Evolutionary conservation across 352 stramenopile genomes (phyloP), one percentile per base, ranked within the genome.

Genomic region (Phytophthora aleatoria): DNA sequence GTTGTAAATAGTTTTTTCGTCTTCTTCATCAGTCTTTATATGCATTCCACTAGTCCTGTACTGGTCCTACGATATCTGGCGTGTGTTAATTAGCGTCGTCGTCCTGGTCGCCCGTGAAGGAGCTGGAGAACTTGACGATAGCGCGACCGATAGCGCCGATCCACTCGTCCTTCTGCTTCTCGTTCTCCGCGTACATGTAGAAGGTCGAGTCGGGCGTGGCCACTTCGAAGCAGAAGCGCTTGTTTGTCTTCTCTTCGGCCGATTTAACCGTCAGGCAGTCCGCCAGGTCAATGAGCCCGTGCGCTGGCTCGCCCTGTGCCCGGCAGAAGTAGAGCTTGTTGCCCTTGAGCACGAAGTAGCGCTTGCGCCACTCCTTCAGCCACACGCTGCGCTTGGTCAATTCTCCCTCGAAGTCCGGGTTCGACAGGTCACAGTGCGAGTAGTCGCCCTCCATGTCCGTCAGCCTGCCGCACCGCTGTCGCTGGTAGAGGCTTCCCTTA

Each of bases 91-190:
- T 56, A 67, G 51, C 27, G 45, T 94, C 82, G 64, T 92, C 85
- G 61, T 90, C 84, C 63, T 94, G 87, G 61, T 97, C 91, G 72
- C 93, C 87, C 45, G 92, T 97, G 79, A 98, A 99, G 8, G 96
- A 99, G 67, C 85, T 97, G 7, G 93, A 98, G 79, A 97, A 98
- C 67, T 98, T 96, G 64, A 99, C 97, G 79, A 99, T 99, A 26
- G 96, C 92, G 60, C 96, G 95, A 44, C 97, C 97, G 47, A 99
- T 98, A 47, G 94, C 94, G 36, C 96, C 97, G 64, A 97, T 97
- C 90, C 90, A 97, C 64, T 96, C 88, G 76, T 97, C 87, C 77
- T 96, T 97, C 43, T 95, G 87, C 77, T 95, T 88, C 65, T 97
- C 90, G 60, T 83, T 94, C 69, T 96, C 87, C 28, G 90, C 90